These are phyloP conservation scores for Aquanectria penicillioides DNA, from an alignment of 2,329 filamentous ascomycete genomes.

Conservation along the genomic window DNA sequence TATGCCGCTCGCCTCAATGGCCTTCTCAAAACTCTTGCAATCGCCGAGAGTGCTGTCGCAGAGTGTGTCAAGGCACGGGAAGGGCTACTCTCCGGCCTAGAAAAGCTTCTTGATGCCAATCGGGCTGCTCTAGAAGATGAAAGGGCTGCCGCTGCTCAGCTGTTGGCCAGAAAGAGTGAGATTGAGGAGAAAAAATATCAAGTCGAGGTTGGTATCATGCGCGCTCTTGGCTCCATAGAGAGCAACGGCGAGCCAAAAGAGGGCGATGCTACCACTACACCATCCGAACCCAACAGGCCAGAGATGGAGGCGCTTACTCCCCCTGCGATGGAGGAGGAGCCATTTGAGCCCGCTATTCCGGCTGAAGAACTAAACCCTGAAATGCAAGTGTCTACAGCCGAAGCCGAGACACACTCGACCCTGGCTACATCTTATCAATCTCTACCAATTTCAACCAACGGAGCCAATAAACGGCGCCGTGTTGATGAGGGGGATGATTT, in stretches of 20 bases:
- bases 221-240: constrained; percentile 74
- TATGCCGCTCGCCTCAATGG: constrained; percentile 90
- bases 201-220: constrained; percentile 92
- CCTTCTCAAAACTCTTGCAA: constrained; percentile 88
- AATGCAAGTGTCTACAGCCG: constrained; percentile 38
- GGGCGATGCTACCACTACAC: constrained; percentile 56
- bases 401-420: constrained; percentile 53
- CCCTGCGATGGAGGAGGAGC: constrained; percentile 61
- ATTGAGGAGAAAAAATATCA: constrained; percentile 87
- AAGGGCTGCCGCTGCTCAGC: constrained; percentile 69
- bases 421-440: constrained; percentile 59
- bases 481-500: constrained; percentile 63
- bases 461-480: constrained; percentile 66
- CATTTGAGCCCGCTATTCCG: constrained; percentile 32
- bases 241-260: constrained; percentile 59
- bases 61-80: constrained; percentile 89
- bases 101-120: constrained; percentile 82
- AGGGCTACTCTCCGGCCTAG: constrained; percentile 80
- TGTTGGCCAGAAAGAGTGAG: constrained; percentile 73
- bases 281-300: constrained; percentile 75
- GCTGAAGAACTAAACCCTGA: constrained; percentile 30
- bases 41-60: constrained; percentile 87
- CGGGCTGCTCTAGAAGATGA: constrained; percentile 76
- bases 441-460: constrained; percentile 60
- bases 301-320: constrained; percentile 89